Base-by-base conservation (phyloP, 371 early-diverging fungal species). In the Mucor irregularis region DNA sequence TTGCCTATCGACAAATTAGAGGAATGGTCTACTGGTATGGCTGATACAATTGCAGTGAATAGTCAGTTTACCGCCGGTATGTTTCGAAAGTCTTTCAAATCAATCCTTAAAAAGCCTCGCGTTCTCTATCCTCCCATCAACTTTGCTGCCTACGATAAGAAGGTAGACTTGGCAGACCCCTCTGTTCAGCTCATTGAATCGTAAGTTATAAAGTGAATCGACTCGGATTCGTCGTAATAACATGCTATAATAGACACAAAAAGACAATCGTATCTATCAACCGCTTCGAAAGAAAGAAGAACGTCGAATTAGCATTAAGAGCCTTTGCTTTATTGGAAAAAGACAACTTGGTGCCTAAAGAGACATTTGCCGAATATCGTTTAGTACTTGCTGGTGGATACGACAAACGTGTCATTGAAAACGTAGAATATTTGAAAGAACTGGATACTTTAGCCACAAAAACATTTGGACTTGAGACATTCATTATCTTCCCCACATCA, bases 261-360 rank as follows among this genome's bases (percentile, higher is more conserved):
- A 62, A 73, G 33, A 81, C 66, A 1, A 62, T 92, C 11, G 43
- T 93, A 0, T 92, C 92, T 0, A 84, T 97, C 66, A 97, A 97
- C 68, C 89, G 98, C 4, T 97, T 96, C 49, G 98, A 97, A 70
- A 84, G 92, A 34, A 97, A 97, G 62, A 97, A 97, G 76, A 87
- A 92, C 67, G 78, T 97, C n/a, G 80, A 62, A 4, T 74, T 96
- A 43, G 96, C 94, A 3, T 78, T 97, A 28, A 73, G 83, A 24
- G 83, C 95, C 1, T 91, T 94, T 68, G 87, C 88, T 1, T 57
- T 51, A 16, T 56, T 85, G 19, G 78, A 60, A 47, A 61, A 63
- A 17, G 60, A 62, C 6, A 17, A 33, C 0, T 28, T 56, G 17
- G 30, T 72, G n/a, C 35, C 69, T 1, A 31, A 21, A 6, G 62